Conservation (phyloP, 2,329 filamentous ascomycete genomes). For the Camillea tinctor region DNA sequence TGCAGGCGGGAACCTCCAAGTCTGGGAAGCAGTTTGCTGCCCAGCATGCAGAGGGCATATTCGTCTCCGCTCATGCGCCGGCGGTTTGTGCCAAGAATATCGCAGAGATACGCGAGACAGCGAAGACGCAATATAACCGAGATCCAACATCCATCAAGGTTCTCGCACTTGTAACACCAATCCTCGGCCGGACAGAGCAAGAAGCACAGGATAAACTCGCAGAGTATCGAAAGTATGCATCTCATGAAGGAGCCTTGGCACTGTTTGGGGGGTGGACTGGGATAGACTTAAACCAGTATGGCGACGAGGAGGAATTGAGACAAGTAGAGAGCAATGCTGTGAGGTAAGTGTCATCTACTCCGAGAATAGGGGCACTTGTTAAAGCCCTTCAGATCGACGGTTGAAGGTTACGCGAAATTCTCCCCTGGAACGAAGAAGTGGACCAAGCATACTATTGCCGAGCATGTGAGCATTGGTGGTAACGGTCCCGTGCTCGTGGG, state of each 20-base stretch:
- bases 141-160: slow-evolving; percentile 65
- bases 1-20: slow-evolving; percentile 68
- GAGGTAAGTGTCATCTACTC: slow-evolving; percentile 30
- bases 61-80: slow-evolving; percentile 65
- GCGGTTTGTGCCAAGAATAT: slow-evolving; percentile 60
- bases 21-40: slow-evolving; percentile 67
- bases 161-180: slow-evolving; percentile 62
- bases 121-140: slow-evolving; percentile 51
- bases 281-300: slow-evolving; percentile 43
- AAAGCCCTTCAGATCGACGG: slow-evolving; percentile 42
- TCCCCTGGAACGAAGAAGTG: slow-evolving; percentile 63
- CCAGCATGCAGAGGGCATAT: slow-evolving; percentile 70
- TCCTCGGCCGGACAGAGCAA: slow-evolving; percentile 64
- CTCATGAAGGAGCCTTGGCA: slow-evolving; percentile 62
- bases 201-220: slow-evolving; percentile 64
- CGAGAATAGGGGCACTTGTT: neutral
- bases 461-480: slow-evolving; percentile 67
- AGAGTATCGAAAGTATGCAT: slow-evolving; percentile 61
- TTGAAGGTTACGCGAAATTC: slow-evolving; percentile 55
- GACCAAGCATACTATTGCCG: slow-evolving; percentile 69
- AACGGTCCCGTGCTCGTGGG: slow-evolving; percentile 65
- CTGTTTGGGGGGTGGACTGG: slow-evolving; percentile 75
- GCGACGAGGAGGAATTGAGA: slow-evolving; percentile 39
- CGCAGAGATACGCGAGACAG: slow-evolving; percentile 59
- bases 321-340: slow-evolving; percentile 41